Conservation (phyloP, 495 filamentous ascomycete genomes). For the Talaromyces wortmannii region DNA sequence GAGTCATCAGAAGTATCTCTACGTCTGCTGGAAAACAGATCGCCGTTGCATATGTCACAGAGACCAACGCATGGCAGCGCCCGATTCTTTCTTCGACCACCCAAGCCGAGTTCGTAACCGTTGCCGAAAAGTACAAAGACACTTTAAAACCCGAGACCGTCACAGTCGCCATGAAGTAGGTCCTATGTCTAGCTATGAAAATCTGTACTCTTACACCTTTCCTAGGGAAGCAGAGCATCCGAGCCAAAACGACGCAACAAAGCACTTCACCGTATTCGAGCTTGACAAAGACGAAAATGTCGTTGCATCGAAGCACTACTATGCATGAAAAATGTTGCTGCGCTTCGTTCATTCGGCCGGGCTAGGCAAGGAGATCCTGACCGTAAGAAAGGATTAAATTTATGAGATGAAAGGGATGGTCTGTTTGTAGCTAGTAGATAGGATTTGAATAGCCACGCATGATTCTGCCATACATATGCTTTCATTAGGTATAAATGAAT, state of each 20-base stretch:
- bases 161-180: neutral
- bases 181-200: neutral
- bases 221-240: neutral
- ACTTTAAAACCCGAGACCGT: neutral
- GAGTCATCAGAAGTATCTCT: neutral
- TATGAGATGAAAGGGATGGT: no score
- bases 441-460: no score
- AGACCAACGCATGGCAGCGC: neutral
- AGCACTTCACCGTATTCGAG: neutral
- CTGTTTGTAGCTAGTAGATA: no score
- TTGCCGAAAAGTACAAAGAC: slow-evolving; percentile 1
- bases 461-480: no score
- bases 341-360: no score
- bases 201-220: neutral
- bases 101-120: neutral
- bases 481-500: no score
- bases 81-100: neutral
- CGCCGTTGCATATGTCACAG: neutral
- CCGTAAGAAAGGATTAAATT: no score
- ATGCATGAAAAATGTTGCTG: neutral
- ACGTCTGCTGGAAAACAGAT: neutral
- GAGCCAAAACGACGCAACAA: neutral
- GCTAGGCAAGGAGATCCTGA: no score
- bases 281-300: slow-evolving; percentile 1
- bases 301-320: neutral